Conservation (phyloP, 2,329 filamentous ascomycete species). For the Aspergillus persii region DNA sequence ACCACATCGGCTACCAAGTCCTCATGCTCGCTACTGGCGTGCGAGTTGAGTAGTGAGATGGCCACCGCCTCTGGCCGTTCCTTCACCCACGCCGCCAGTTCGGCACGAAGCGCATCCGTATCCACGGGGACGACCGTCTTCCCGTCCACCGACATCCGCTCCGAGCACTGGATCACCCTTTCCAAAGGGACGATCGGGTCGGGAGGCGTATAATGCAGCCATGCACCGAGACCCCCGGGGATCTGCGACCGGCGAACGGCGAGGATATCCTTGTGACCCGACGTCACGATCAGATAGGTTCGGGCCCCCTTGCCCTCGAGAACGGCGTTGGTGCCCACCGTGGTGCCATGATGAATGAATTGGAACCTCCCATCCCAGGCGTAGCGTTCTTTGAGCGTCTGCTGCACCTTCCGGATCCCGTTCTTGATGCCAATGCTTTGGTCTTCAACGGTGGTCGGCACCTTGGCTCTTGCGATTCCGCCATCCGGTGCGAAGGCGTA, state of each 20-base stretch:
- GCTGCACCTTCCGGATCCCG: conserved; percentile 44
- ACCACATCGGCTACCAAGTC: conserved; percentile 38
- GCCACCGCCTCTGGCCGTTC: conserved; percentile 47
- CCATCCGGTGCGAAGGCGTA: conserved; percentile 48
- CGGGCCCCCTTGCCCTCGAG: conserved; percentile 52
- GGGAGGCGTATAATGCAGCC: conserved; percentile 50
- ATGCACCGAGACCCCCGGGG: conserved; percentile 51
- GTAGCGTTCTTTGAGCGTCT: conserved; percentile 33
- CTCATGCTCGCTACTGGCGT: conserved; percentile 46
- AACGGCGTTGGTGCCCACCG: conserved; percentile 51
- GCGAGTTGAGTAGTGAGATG: conserved; percentile 49
- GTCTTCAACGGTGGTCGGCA: conserved; percentile 46
- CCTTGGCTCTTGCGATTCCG: conserved; percentile 46
- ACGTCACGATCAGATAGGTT: conserved; percentile 48
- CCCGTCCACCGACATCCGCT: conserved; percentile 46
- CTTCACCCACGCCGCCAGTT: conserved; percentile 37
- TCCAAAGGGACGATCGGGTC: conserved; percentile 51
- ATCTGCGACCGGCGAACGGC: conserved; percentile 50
- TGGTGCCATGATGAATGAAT: conserved; percentile 52
- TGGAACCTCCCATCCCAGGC: conserved; percentile 48
- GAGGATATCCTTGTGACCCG: conserved; percentile 51
- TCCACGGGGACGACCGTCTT: too few species aligned
- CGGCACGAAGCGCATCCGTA: too few species aligned
- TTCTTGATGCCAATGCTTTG: conserved; percentile 50
- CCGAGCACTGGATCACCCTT: conserved; percentile 46